Percentiles rank a stretch among this genome's conserved stretches.
phyloP scores from a whole-genome alignment of 495 filamentous ascomycete species.

The Podospora didyma region DNA sequence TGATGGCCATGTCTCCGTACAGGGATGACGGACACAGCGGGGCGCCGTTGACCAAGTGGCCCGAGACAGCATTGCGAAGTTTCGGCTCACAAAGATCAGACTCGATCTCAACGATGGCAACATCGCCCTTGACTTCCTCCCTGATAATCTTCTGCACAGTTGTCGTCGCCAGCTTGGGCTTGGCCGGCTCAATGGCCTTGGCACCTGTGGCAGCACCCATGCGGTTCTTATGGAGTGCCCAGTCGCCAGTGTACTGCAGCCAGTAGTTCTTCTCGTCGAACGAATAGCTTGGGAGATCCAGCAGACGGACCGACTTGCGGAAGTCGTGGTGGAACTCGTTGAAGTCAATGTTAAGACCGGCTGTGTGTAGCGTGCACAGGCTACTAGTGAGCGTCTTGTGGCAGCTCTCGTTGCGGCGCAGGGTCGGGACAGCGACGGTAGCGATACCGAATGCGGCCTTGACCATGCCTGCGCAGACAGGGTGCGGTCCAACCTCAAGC shows the following conservation, averaged over 20 bases:
- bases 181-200: slow-evolving; percentile 47
- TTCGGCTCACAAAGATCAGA: slow-evolving; percentile 61
- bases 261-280: slow-evolving; percentile 83
- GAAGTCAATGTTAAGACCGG: slow-evolving; percentile 69
- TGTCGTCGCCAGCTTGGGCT: slow-evolving; percentile 45
- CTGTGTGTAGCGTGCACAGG: slow-evolving; percentile 57
- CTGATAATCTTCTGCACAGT: slow-evolving; percentile 52
- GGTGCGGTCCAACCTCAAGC: slow-evolving; percentile 68
- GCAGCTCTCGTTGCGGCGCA: slow-evolving; percentile 48
- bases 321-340: slow-evolving; percentile 77
- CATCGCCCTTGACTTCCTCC: slow-evolving; percentile 50
- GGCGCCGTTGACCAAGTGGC: slow-evolving; percentile 69
- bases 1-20: slow-evolving; percentile 76
- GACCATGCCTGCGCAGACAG: slow-evolving; percentile 66
- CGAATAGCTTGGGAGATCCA: slow-evolving; percentile 68
- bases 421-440: slow-evolving; percentile 54
- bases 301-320: slow-evolving; percentile 50
- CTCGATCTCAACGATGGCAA: slow-evolving; percentile 57
- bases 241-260: slow-evolving; percentile 70
- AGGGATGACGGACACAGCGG: slow-evolving; percentile 53
- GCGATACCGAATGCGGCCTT: slow-evolving; percentile 58
- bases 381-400: slow-evolving; percentile 63
- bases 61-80: slow-evolving; percentile 57
- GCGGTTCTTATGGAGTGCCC: slow-evolving; percentile 67
- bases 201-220: slow-evolving; percentile 49